Evolutionary conservation across 2,329 filamentous ascomycete genomes (phyloP), one percentile per base, ranked within the genome.

Genomic region (Pyrenochaeta sp.): DNA sequence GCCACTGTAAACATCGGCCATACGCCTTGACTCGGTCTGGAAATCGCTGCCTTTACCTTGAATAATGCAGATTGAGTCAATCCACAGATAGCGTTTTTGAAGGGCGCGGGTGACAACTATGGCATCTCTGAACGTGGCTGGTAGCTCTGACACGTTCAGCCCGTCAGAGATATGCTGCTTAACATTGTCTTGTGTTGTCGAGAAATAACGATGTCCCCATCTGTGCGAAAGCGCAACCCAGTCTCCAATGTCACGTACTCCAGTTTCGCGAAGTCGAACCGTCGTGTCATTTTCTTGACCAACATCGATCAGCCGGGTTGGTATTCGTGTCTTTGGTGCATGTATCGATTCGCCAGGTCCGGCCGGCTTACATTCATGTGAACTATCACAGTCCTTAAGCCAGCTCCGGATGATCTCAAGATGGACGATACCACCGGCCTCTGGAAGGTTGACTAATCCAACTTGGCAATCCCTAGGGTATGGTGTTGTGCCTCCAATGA

Each of bases 31-130:
- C 24, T 69, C 59, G 1, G 31, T 17, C 1, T 39, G 15, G 22
- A 58, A 66, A 27, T 69, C 65, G 2, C 38, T 47, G 13, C 52
- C 39, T 4, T 41, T 8, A 7, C 50, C 61, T 29, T 64, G 61
- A 6, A 64, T 49, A n/a, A 65, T 54, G 23, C 64, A 67, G 3
- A 65, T 24, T 0, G 52, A 55, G 23, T 68, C 64, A 4, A 68
- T 66, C 61, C 64, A 68, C 4, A 68, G 41, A 26, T 59, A 66
- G 2, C 41, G 40, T 3, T 42, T 13, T 0, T 53, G 46, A 3
- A 65, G 39, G 0, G 46, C 44, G 0, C 62, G 44, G 1, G 61
- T 63, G 0, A 58, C 35, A 1, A 3, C 42, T 1, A 64, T 41
- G 0, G 62, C 61, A 37, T 67, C 55, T 18, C 18, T 44, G 28